A percentile compares a stretch with the other conserved stretches of the same genome.
Conservation (phyloP, 805 yeast genomes). For the Priceomyces carsonii region DNA sequence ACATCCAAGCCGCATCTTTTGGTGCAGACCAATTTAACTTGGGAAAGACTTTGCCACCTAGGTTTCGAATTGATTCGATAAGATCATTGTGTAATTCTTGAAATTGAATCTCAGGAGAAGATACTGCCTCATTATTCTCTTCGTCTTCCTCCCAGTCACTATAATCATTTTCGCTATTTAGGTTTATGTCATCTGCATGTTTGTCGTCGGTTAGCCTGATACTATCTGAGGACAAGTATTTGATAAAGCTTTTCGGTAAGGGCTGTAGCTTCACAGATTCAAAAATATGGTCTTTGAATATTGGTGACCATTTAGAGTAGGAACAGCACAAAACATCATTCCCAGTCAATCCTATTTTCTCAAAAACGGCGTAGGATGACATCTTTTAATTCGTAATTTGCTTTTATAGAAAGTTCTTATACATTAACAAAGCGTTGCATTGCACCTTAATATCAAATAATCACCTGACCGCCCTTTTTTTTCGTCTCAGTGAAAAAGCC, state of each 20-base stretch:
- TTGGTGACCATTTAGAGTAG: conserved; percentile 35
- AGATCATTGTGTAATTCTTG: conserved; percentile 60
- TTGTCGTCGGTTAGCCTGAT: conserved; percentile 19
- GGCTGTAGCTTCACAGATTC: conserved; percentile 29
- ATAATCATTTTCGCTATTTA: conserved; percentile 61
- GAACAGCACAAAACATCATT: conserved; percentile 33
- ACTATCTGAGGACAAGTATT: conserved; percentile 30
- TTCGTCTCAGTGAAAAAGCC: conserved; percentile 1
- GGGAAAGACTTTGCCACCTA: conserved; percentile 69
- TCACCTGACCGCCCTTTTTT: not conserved
- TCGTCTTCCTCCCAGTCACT: conserved; percentile 68
- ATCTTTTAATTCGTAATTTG: no score
- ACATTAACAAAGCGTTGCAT: no score
- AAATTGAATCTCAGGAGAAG: conserved; percentile 53
- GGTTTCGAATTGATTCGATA: conserved; percentile 41
- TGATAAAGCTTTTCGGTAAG: conserved; percentile 33
- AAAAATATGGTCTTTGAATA: conserved; percentile 19
- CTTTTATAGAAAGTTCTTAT: no score
- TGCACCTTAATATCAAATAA: no score
- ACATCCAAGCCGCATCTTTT: conserved; percentile 90
- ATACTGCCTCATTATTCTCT: conserved; percentile 13
- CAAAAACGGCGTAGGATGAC: conserved; percentile 26
- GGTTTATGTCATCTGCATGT: conserved; percentile 14
- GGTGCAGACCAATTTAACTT: conserved; percentile 98
- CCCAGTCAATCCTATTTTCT: conserved; percentile 22